Evolutionary conservation across 75 land plant species (phyloP).

Genomic region (Pinus taeda): DNA sequence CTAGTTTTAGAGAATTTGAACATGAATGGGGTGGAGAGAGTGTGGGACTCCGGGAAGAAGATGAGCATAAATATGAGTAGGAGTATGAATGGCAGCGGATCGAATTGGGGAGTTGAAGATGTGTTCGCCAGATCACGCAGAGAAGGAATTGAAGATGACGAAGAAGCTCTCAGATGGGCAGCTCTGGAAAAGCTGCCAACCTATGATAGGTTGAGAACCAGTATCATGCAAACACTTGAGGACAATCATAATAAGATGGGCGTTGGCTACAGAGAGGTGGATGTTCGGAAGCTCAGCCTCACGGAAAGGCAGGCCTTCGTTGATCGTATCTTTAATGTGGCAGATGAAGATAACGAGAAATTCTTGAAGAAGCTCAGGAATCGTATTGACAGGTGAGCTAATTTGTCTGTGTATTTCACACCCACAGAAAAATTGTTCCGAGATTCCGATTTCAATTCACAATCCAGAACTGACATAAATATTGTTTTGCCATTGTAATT

Average conservation of each 20-base stretch:
- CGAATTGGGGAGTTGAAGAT: constrained; percentile 32
- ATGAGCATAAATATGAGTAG: constrained; percentile 20
- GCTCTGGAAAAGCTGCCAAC: constrained; percentile 80
- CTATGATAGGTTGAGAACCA: constrained; percentile 55
- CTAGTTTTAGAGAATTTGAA: no score
- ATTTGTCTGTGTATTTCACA: not conserved
- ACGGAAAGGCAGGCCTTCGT: constrained; percentile 61
- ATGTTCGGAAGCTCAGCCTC: constrained; percentile 53
- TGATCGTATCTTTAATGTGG: constrained; percentile 62
- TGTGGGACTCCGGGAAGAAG: not conserved
- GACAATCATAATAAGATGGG: constrained; percentile 6
- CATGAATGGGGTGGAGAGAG: no score
- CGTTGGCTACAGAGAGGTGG: constrained; percentile 44
- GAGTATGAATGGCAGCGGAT: constrained; percentile 32
- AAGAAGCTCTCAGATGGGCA: constrained; percentile 79
- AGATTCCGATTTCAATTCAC: no score
- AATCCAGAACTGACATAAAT: not conserved
- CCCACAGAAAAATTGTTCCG: no score
- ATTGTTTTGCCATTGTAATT: not conserved
- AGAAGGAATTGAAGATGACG: constrained; percentile 51
- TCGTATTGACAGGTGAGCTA: constrained; percentile 68
- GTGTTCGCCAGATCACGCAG: constrained; percentile 1
- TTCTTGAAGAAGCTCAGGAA: constrained; percentile 56
- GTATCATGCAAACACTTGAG: constrained; percentile 20
- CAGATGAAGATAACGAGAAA: constrained; percentile 87